Base-by-base conservation (phyloP, 371 early-diverging fungal species). In the Mortierella sp. region DNA sequence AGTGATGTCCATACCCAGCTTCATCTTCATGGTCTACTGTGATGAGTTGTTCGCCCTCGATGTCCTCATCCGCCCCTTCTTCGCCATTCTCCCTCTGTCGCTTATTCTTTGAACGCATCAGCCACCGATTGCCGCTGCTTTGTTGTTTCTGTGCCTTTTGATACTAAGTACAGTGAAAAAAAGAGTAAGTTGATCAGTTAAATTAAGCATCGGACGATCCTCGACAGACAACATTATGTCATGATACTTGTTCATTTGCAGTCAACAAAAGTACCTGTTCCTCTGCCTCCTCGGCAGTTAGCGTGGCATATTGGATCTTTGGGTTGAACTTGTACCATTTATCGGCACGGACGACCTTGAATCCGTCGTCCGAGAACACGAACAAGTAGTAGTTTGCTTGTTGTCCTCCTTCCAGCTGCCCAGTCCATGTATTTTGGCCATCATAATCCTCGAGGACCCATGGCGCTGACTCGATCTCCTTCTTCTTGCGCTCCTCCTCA, bases 211-310 rank as follows among this genome's bases (percentile, higher is more conserved):
- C 15, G n/a, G n/a, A n/a, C n/a, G n/a, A n/a, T n/a, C n/a, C n/a
- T n/a, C n/a, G n/a, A n/a, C n/a, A n/a, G n/a, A n/a, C n/a, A n/a
- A n/a, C n/a, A n/a, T n/a, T n/a, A n/a, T n/a, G n/a, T n/a, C n/a
- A n/a, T n/a, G n/a, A n/a, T n/a, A n/a, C n/a, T 39, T 23, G 19
- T 23, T 3, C 32, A 23, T 19, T 12, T 37, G 17, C n/a, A n/a
- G 1, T 34, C 37, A 34, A 7, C 7, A 34, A 34, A 4, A 34
- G 53, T 84, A 96, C 89, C 81, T 89, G 89, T 64, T 91, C 95
- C 72, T 98, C 98, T 1, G 96, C 97, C 82, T 99, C 97, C 60
- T 98, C 98, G 21, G 91, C 58, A 0, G 96, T 90, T 31, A 97
- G 80, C 0, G 93, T 93, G 17, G 85, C 85, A 62, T 95, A 92